Evolutionary conservation across 495 filamentous ascomycete species (phyloP), one percentile per base, ranked within the genome.

Genomic region (Penicillium subrubescens): DNA sequence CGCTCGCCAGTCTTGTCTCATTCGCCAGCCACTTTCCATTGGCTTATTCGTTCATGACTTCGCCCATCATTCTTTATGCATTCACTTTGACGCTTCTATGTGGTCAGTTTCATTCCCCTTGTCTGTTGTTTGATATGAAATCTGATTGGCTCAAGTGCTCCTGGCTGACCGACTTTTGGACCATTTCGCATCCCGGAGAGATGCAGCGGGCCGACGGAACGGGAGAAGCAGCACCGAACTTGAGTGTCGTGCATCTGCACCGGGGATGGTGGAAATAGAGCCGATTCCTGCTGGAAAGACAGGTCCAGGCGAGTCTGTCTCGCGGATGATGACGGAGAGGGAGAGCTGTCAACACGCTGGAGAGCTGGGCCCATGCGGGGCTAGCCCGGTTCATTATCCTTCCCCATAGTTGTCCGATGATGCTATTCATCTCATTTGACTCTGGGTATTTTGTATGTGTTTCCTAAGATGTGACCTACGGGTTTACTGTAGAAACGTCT

Each of bases 141-240:
- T 63, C 68, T 73, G 19, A 77, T 62, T 60, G 67, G 43, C 37
- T 52, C 19, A 55, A 78, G 76, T 75, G 21, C 74, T 79, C 57
- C 55, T 80, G 37, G 63, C 75, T 71, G 80, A 82, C 73, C 80
- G 80, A 74, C 73, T 80, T 69, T 70, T 82, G 63, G 77, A 78
- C 67, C 63, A 59, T 61, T 68, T 70, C 21, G 65, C 62, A 65
- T 64, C 46, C 56, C 70, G 60, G 52, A 39, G 61, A 34, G 58
- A 73, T 61, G 70, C 75, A 74, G 66, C 64, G 65, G 66, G 56
- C 74, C 71, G 71, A 66, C 70, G 67, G 74, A 73, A 66, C 68
- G 70, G 72, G 66, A 65, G 71, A 73, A 61, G 62, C 66, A 60
- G 54, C 44, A 57, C 48, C 43, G 62, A 65, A 29, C 57, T 67